These are phyloP conservation scores for Heritiera littoralis DNA, from an alignment of 345 rosid genomes.

Conservation along the genomic window DNA sequence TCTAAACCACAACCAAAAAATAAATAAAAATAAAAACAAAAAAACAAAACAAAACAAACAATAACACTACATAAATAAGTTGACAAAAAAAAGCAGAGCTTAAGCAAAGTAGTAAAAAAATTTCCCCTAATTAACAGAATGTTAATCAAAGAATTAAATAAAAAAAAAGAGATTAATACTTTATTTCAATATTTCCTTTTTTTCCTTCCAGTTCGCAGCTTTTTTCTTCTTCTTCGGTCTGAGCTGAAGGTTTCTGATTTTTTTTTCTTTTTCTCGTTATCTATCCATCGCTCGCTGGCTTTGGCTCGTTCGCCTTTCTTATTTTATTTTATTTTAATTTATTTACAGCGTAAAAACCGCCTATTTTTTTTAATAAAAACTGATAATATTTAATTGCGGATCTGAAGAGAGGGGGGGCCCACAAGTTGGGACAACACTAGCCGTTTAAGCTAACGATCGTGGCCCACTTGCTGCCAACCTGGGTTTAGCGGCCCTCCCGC, in stretches of 20 bases:
- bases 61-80: neutral
- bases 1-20: constrained; percentile 9
- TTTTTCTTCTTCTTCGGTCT: constrained; percentile 2
- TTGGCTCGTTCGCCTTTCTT: neutral
- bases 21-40: neutral
- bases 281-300: neutral
- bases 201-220: constrained; percentile 6
- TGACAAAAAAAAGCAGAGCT: constrained; percentile 10
- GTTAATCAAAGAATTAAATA: neutral
- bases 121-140: neutral
- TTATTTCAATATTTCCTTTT: too few relatives aligned
- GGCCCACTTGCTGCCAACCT: neutral
- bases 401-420: neutral
- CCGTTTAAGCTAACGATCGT: neutral
- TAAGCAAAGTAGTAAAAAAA: neutral
- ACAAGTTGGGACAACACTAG: neutral
- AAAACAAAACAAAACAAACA: neutral
- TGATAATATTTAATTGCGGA: too few relatives aligned
- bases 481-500: neutral
- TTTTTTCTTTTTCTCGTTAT: neutral
- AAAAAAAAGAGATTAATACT: neutral
- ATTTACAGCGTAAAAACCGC: constrained; percentile 23
- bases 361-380: constrained; percentile 1
- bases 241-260: constrained; percentile 7
- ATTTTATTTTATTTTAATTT: neutral